Conservation (phyloP, 2,329 filamentous ascomycete genomes). For the Scortechinia acanthostroma region DNA sequence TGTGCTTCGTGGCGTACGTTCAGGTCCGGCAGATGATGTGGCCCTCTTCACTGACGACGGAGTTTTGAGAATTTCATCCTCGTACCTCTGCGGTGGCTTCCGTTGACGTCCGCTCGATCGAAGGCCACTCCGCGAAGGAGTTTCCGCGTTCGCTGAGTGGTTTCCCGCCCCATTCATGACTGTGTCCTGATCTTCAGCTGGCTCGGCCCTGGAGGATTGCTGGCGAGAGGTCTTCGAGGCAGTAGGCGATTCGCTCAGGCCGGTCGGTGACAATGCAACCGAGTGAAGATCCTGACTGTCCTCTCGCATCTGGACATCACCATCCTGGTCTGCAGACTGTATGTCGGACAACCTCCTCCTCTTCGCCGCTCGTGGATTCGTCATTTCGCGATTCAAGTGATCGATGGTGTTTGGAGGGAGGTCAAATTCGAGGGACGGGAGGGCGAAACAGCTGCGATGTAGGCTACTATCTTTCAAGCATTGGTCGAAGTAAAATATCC, state of each 20-base stretch:
- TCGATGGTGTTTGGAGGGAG: too few species aligned
- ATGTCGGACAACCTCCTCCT: not conserved
- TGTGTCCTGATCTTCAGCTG: not conserved
- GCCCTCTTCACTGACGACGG: not conserved
- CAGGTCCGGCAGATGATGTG: not conserved
- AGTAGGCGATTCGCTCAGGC: not conserved
- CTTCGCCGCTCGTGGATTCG: not conserved
- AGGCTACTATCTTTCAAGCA: too few species aligned
- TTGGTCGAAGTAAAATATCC: too few species aligned
- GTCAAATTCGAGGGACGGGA: too few species aligned
- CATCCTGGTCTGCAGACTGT: not conserved
- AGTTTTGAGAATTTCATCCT: not conserved
- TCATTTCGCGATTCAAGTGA: too few species aligned
- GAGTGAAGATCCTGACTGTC: not conserved
- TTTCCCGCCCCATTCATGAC: too few species aligned
- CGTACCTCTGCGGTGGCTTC: not conserved
- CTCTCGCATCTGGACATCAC: not conserved
- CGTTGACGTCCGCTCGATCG: not conserved
- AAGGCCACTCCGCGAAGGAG: not conserved
- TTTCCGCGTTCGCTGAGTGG: not conserved
- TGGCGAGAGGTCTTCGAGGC: not conserved
- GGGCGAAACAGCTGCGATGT: too few species aligned
- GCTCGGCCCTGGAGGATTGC: not conserved
- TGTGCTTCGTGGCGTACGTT: conserved; percentile 2
- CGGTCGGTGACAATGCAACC: not conserved